Base-by-base conservation (phyloP, 2,329 filamentous ascomycete species). In the Coleophoma eucalyptorum region DNA sequence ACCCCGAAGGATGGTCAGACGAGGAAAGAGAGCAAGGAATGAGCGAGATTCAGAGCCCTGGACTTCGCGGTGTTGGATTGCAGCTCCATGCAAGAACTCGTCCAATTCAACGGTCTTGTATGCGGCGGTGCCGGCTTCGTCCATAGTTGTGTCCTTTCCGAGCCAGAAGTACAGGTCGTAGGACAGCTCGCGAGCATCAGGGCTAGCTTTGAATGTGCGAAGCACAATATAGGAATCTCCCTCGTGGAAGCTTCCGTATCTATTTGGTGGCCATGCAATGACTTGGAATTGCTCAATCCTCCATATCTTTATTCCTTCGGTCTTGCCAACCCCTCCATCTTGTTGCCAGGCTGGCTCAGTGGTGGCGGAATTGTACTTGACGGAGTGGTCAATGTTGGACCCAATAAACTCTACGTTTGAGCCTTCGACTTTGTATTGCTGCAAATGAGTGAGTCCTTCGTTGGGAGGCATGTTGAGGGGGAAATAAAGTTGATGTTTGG, bases 151-250 rank as follows among this genome's bases (percentile, higher is more conserved):
- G 61, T 85, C 78, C 47, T 67, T 72, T 4, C 84, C 84, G 1
- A 87, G 74, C 84, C 83, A 88, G 70, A 87, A 87, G 72, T 84
- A 87, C 60, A 87, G 77, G 46, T 87, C 83, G 58, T 87, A 83
- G 40, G 69, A 71, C 4, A 86, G 69, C 52, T 76, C 58, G 63
- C 66, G 67, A n/a, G 70, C 66, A 34, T 70, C 67, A 40, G 71
- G 68, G 40, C 74, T 74, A 32, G 81, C 62, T 58, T 78, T 76
- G 65, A 78, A 79, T 4, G 83, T 81, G 63, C 82, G 71, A 43
- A 88, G 71, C 4, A 87, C 69, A 51, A 87, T 84, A 62, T 83
- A 88, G 67, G 82, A 86, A 64, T 87, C 84, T 31, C 84, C 84
- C 45, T 87, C 80, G 65, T 80, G 79, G 64, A 87, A 88, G 46